These are phyloP conservation scores for Protea cynaroides DNA, from an alignment of 164 flowering plant genomes.

Conservation along the genomic window DNA sequence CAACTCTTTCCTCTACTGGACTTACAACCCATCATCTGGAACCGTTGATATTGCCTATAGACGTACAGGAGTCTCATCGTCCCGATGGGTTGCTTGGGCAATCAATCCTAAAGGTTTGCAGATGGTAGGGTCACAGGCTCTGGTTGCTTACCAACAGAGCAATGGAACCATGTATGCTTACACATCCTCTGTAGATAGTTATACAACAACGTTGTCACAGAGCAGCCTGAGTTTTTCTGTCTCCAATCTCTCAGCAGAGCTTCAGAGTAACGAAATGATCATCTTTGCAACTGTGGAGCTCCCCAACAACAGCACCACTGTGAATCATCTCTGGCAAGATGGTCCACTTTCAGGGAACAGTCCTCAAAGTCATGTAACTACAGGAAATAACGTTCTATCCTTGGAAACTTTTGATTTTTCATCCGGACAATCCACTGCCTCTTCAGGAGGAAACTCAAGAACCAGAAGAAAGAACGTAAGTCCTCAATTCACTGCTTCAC, in stretches of 20 bases:
- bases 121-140: conserved; percentile 51
- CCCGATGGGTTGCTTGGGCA: conserved; percentile 42
- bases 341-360: conserved; percentile 21
- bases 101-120: conserved; percentile 18
- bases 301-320: neutral
- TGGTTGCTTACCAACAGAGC: conserved; percentile 37
- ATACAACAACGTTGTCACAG: conserved; percentile 13
- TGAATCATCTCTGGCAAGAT: conserved; percentile 43
- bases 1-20: conserved; percentile 33
- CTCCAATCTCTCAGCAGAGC: conserved; percentile 16
- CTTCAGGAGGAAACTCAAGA: conserved; percentile 6
- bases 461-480: conserved; percentile 33
- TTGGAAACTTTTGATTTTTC: conserved; percentile 25
- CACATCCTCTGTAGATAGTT: conserved; percentile 24
- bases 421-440: conserved; percentile 16
- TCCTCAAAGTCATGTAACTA: conserved; percentile 4
- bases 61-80: conserved; percentile 7
- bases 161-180: conserved; percentile 24
- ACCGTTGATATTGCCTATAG: conserved; percentile 25
- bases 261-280: conserved; percentile 15
- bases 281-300: conserved; percentile 34
- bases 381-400: conserved; percentile 17
- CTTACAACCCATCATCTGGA: conserved; percentile 10
- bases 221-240: conserved; percentile 34
- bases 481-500: neutral